These are phyloP conservation scores for Parafenestella ontariensis DNA, from an alignment of 2,329 filamentous ascomycete genomes.

Conservation along the genomic window DNA sequence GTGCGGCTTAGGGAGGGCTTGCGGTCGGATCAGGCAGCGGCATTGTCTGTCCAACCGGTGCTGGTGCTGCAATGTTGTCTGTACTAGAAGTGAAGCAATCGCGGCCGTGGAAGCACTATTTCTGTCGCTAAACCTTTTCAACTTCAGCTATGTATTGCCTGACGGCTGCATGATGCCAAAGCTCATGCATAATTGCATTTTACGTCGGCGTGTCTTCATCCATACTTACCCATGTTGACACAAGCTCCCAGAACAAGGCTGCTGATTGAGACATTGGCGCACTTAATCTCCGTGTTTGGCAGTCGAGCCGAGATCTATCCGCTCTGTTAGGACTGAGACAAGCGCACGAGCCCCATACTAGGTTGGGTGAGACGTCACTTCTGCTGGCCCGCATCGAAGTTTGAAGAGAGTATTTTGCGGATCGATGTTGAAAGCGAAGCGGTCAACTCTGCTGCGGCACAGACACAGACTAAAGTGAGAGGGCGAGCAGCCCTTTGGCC, in stretches of 20 bases:
- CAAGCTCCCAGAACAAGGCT: background rate
- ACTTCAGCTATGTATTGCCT: background rate
- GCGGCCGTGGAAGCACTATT: background rate
- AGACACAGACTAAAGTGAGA: background rate
- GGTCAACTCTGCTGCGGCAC: slow-evolving; percentile 5
- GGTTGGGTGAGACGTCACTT: background rate
- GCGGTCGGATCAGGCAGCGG: background rate
- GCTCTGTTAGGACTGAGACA: background rate
- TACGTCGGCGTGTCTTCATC: background rate
- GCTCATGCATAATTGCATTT: background rate
- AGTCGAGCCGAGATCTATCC: background rate
- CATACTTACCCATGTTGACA: no score
- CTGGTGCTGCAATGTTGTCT: slow-evolving; percentile 5
- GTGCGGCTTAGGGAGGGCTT: background rate
- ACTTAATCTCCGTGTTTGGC: background rate
- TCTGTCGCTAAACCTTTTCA: background rate
- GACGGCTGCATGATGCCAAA: background rate
- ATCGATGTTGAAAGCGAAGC: background rate
- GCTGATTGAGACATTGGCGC: background rate
- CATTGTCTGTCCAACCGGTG: background rate
- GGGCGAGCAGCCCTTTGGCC: background rate
- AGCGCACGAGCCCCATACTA: background rate
- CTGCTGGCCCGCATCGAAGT: background rate
- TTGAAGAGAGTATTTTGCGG: background rate
- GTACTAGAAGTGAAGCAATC: slow-evolving; percentile 3